Conservation (phyloP, 1,284 basidiomycete genomes). For the Hymenochaete sp. region DNA sequence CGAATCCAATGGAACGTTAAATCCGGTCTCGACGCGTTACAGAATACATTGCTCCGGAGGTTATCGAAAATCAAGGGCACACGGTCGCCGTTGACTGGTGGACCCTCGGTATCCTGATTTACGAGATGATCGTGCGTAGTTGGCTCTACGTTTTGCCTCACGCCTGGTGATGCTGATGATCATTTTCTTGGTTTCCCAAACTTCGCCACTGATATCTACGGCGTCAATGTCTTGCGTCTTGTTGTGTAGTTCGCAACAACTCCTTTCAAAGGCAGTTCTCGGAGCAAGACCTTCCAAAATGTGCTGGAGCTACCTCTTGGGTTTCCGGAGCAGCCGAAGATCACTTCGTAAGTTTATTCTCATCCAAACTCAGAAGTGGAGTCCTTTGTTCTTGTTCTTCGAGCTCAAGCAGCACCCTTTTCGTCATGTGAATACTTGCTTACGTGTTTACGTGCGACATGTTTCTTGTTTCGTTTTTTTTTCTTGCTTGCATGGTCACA, state of each 20-base stretch:
- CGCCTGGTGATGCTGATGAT: no score
- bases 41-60: constrained; percentile 99
- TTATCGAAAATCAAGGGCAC: constrained; percentile 96
- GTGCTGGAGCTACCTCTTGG: constrained; percentile 82
- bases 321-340: constrained; percentile 82
- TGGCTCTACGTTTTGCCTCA: constrained; percentile 23
- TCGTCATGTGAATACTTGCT: background rate
- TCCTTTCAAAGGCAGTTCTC: constrained; percentile 94
- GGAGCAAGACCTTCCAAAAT: constrained; percentile 94
- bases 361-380: background rate
- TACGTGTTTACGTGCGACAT: constrained; percentile 1
- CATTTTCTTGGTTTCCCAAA: no score
- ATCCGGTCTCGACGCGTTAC: no score
- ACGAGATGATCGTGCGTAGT: constrained; percentile 96
- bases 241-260: constrained; percentile 82
- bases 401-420: background rate
- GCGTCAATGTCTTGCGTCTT: background rate
- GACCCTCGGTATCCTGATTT: constrained; percentile 97
- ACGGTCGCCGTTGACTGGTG: constrained; percentile 99
- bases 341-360: constrained; percentile 60
- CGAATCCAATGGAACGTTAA: no score
- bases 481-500: no score
- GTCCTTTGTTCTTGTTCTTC: background rate
- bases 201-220: constrained; percentile 1
- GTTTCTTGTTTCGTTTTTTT: background rate